Conservation (phyloP, 1,139 yeast genomes). For the Geotrichum carabidarum region DNA sequence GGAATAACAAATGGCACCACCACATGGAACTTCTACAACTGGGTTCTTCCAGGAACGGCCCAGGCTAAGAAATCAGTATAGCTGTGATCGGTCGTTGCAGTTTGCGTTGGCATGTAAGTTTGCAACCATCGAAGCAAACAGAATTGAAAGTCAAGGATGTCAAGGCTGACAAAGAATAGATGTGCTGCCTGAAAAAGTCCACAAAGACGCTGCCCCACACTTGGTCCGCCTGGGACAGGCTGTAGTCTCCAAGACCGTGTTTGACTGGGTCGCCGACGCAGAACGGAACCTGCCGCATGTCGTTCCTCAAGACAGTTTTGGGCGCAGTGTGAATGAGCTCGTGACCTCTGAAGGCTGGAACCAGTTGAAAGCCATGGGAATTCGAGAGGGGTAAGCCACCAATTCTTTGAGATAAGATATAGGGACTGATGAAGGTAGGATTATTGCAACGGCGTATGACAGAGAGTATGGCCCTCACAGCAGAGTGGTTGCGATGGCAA, state of each 20-base stretch:
- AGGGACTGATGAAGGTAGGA: not conserved
- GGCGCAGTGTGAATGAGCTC: slow-evolving; percentile 28
- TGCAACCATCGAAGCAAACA: not conserved
- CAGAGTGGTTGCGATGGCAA: slow-evolving; percentile 30
- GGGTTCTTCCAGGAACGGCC: slow-evolving; percentile 33
- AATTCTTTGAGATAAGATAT: not conserved
- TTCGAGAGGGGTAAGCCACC: slow-evolving; percentile 24
- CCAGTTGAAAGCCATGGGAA: slow-evolving; percentile 29
- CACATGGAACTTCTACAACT: slow-evolving; percentile 23
- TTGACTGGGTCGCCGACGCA: slow-evolving; percentile 34
- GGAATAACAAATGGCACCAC: too few relatives aligned
- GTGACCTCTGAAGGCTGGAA: slow-evolving; percentile 36
- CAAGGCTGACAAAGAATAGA: not conserved
- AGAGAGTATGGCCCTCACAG: slow-evolving; percentile 27
- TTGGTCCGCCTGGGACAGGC: slow-evolving; percentile 26
- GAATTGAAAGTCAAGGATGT: too few relatives aligned
- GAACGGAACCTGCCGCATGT: slow-evolving; percentile 32
- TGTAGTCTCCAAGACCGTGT: slow-evolving; percentile 26
- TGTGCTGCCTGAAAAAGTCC: slow-evolving; percentile 20
- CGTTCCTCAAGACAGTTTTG: slow-evolving; percentile 33
- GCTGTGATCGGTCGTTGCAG: slow-evolving; percentile 26
- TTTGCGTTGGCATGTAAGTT: slow-evolving; percentile 23
- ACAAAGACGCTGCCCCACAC: slow-evolving; percentile 21
- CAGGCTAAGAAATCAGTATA: slow-evolving; percentile 27
- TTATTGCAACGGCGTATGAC: slow-evolving; percentile 32